phyloP scores from a whole-genome alignment of 1,139 yeast genomes.

The Yamadazyma atlantica region DNA sequence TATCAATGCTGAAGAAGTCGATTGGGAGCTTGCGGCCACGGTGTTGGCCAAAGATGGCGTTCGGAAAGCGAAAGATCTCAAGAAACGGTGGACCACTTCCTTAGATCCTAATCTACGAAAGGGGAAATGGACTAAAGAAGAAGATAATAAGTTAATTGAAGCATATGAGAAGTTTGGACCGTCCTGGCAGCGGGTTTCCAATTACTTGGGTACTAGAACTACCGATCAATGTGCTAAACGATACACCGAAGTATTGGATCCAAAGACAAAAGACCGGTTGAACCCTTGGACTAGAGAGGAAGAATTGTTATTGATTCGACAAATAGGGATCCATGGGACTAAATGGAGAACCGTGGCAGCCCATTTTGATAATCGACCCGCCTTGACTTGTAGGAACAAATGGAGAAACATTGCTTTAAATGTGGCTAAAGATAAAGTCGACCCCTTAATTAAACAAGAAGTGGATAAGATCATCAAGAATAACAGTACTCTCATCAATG shows the following conservation, averaged over 20 bases:
- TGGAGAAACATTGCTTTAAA: constrained; percentile 87
- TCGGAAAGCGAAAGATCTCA: constrained; percentile 67
- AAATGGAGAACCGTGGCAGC: constrained; percentile 84
- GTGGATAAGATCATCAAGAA: constrained; percentile 31
- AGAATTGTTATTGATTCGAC: constrained; percentile 63
- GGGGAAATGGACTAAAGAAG: constrained; percentile 89
- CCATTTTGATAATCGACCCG: constrained; percentile 77
- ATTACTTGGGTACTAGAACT: constrained; percentile 77
- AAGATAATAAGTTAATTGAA: constrained; percentile 63
- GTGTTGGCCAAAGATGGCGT: constrained; percentile 31
- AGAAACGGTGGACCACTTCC: constrained; percentile 77
- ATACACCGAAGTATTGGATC: constrained; percentile 85
- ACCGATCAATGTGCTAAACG: constrained; percentile 96
- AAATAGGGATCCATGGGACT: constrained; percentile 76
- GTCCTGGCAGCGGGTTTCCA: constrained; percentile 82
- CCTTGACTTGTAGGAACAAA: constrained; percentile 85
- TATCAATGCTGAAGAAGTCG: constrained; percentile 36
- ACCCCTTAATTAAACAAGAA: constrained; percentile 31
- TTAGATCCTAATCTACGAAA: constrained; percentile 77
- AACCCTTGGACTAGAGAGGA: constrained; percentile 82
- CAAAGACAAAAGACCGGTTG: constrained; percentile 72
- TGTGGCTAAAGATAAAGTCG: constrained; percentile 63
- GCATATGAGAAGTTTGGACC: constrained; percentile 74
- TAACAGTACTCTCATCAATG: not conserved
- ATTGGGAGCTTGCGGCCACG: constrained; percentile 72